These are phyloP conservation scores for Ophiosphaerella korrae DNA, from an alignment of 2,329 filamentous ascomycete species.

Conservation along the genomic window DNA sequence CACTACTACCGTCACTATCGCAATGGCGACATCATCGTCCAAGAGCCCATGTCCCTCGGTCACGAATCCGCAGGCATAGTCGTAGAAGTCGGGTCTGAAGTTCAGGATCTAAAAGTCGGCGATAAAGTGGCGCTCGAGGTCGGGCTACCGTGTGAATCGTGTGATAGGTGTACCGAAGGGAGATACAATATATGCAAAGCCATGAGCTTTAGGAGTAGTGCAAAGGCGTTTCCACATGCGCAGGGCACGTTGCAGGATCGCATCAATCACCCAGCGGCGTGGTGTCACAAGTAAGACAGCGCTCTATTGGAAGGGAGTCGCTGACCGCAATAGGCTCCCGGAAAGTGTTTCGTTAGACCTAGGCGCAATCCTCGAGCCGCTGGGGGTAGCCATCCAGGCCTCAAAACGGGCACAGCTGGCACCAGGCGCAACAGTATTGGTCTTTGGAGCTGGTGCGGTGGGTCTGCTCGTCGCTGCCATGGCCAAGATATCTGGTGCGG, in stretches of 20 bases:
- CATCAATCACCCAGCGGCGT: slow-evolving; percentile 65
- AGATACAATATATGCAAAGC: slow-evolving; percentile 67
- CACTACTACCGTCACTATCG: slow-evolving; percentile 89
- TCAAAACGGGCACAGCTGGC: slow-evolving; percentile 59
- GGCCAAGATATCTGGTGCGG: slow-evolving; percentile 59
- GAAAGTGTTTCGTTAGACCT: slow-evolving; percentile 58
- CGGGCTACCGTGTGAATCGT: slow-evolving; percentile 77
- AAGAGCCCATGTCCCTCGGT: slow-evolving; percentile 79
- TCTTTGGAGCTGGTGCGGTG: slow-evolving; percentile 67
- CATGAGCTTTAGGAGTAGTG: slow-evolving; percentile 64
- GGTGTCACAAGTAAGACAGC: slow-evolving; percentile 59
- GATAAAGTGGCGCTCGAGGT: slow-evolving; percentile 94
- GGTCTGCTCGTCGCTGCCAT: slow-evolving; percentile 64
- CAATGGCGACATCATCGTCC: slow-evolving; percentile 84
- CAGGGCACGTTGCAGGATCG: slow-evolving; percentile 68
- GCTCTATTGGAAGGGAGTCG: slow-evolving; percentile 1
- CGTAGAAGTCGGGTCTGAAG: slow-evolving; percentile 68
- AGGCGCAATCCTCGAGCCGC: slow-evolving; percentile 64
- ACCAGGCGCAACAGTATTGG: slow-evolving; percentile 56
- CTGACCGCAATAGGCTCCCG: slow-evolving; percentile 49
- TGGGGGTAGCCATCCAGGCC: slow-evolving; percentile 66
- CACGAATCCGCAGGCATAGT: slow-evolving; percentile 82
- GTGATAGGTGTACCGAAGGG: slow-evolving; percentile 60
- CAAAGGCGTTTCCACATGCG: slow-evolving; percentile 65
- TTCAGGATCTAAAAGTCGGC: slow-evolving; percentile 68